These are phyloP conservation scores for Claviceps sp. DNA, from an alignment of 2,329 filamentous ascomycete species.

Conservation along the genomic window DNA sequence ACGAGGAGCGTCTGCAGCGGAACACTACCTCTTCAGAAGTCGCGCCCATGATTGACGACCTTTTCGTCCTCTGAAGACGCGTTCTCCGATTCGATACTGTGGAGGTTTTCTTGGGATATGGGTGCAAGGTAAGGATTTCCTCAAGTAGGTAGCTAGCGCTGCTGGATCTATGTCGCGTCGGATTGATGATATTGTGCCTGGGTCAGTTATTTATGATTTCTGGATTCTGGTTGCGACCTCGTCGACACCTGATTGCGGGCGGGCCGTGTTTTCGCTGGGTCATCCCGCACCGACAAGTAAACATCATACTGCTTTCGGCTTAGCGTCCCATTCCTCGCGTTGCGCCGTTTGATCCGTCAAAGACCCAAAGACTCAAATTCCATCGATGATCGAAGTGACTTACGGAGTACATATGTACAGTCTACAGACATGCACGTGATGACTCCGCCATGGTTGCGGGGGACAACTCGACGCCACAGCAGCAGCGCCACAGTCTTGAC, in stretches of 20 bases:
- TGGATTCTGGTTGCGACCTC: neutral
- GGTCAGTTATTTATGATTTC: neutral
- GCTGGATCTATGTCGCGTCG: no score
- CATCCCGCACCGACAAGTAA: constrained; percentile 12
- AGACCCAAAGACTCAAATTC: neutral
- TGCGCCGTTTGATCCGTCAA: neutral
- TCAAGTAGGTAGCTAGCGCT: neutral
- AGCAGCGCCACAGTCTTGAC: neutral
- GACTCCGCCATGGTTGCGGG: neutral
- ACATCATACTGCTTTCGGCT: constrained; percentile 16
- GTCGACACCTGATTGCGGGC: constrained; percentile 3
- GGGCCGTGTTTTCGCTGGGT: constrained; percentile 15
- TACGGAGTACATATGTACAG: no score
- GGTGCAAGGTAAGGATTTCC: neutral
- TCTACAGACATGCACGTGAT: neutral
- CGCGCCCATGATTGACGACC: constrained; percentile 13
- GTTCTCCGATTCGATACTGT: neutral
- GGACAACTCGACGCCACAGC: neutral
- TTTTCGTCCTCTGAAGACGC: neutral
- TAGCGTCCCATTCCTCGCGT: constrained; percentile 8
- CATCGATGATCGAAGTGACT: neutral
- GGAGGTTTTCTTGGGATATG: neutral
- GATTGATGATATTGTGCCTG: neutral
- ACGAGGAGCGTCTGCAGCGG: neutral
- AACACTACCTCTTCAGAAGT: constrained; percentile 15